Evolutionary conservation across 495 filamentous ascomycete genomes (phyloP).

Genomic region (Aspergillus sparsus): DNA sequence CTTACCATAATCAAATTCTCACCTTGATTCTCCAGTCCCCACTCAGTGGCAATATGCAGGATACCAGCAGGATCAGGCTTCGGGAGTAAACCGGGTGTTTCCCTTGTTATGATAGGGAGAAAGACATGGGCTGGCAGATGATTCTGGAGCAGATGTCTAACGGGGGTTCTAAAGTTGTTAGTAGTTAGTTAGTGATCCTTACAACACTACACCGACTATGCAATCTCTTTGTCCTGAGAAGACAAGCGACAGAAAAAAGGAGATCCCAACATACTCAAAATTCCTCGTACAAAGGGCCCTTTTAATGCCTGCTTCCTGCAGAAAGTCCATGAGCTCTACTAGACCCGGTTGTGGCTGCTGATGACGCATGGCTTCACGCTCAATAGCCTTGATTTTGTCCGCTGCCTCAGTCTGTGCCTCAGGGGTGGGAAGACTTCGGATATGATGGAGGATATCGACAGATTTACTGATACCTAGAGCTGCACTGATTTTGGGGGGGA

Average conservation of each 20-base stretch:
- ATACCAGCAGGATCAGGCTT: slow-evolving; percentile 91
- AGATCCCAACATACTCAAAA: slow-evolving; percentile 62
- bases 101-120: slow-evolving; percentile 80
- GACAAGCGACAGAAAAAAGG: background rate
- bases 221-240: background rate
- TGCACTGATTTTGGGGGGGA: slow-evolving; percentile 33
- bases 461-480: slow-evolving; percentile 66
- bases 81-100: slow-evolving; percentile 65
- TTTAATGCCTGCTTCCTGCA: slow-evolving; percentile 62
- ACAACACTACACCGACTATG: too few relatives aligned
- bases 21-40: slow-evolving; percentile 61
- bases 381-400: slow-evolving; percentile 72
- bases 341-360: slow-evolving; percentile 84
- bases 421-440: slow-evolving; percentile 66
- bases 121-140: slow-evolving; percentile 70
- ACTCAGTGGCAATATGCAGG: slow-evolving; percentile 74
- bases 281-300: slow-evolving; percentile 94
- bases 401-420: slow-evolving; percentile 63
- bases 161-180: slow-evolving; percentile 52
- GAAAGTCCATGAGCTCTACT: slow-evolving; percentile 70
- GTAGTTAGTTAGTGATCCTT: background rate
- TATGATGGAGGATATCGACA: slow-evolving; percentile 84
- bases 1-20: slow-evolving; percentile 59
- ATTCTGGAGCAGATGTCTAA: slow-evolving; percentile 69
- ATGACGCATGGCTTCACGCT: slow-evolving; percentile 72